phyloP scores from a whole-genome alignment of 192 early-diverging fungal species.

The Pilaira anomala region DNA sequence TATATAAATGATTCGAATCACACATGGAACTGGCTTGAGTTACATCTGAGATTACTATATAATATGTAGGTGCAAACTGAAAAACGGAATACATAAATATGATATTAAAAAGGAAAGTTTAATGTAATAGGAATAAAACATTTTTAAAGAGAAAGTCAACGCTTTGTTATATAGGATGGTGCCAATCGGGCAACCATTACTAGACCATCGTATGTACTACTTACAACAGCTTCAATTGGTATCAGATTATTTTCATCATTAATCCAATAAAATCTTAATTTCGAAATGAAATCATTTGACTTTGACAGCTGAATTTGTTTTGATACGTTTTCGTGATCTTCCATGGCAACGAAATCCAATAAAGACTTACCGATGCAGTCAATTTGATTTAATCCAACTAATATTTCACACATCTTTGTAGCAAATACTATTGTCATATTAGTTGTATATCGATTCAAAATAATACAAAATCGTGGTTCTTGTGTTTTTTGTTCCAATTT shows the following conservation, averaged over 20 bases:
- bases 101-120: too few relatives aligned
- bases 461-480: conserved; percentile 25
- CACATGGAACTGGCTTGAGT: too few relatives aligned
- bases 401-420: not conserved
- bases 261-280: conserved; percentile 22
- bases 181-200: conserved; percentile 25
- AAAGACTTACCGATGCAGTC: conserved; percentile 8
- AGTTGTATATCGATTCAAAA: conserved; percentile 18
- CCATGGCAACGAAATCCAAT: conserved; percentile 1
- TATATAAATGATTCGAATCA: too few relatives aligned
- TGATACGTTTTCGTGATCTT: conserved; percentile 7
- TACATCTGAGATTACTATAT: too few relatives aligned
- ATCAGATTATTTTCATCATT: not conserved
- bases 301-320: conserved; percentile 8
- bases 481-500: not conserved
- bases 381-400: not conserved
- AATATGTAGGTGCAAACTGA: too few relatives aligned
- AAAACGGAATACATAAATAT: too few relatives aligned
- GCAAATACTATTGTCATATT: conserved; percentile 5
- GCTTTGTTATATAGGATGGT: not conserved
- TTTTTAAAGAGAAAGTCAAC: too few relatives aligned
- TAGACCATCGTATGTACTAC: conserved; percentile 15
- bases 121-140: too few relatives aligned
- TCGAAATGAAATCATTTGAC: not conserved
- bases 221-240: conserved; percentile 24